phyloP scores from a whole-genome alignment of 2,329 filamentous ascomycete species.

The Pseudocercospora ulei region DNA sequence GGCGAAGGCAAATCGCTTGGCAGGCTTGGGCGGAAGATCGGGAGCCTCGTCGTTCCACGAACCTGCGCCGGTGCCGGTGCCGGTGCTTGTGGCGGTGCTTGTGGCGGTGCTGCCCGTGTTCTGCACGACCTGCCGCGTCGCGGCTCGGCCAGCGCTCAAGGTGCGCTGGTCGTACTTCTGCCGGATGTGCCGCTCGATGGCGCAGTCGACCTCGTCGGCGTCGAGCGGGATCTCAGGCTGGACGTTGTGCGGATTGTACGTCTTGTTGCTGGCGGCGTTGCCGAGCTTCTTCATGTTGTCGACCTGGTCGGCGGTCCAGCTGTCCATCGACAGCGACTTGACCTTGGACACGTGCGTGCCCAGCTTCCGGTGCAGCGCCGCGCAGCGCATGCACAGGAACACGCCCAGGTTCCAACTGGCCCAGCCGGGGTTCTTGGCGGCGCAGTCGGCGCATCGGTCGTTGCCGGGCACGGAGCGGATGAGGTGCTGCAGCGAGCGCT shows the following conservation, averaged over 20 bases:
- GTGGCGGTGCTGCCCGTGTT: conserved; percentile 48
- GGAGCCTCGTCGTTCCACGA: conserved; percentile 49
- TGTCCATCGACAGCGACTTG: conserved; percentile 98
- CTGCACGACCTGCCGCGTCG: conserved; percentile 38
- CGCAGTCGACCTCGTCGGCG: conserved; percentile 81
- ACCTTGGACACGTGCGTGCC: conserved; percentile 98
- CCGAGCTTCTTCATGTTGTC: conserved; percentile 96
- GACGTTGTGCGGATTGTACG: conserved; percentile 77
- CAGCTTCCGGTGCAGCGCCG: conserved; percentile 85
- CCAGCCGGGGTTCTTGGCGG: conserved; percentile 87
- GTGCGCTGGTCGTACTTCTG: conserved; percentile 75
- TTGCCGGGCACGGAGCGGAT: conserved; percentile 78
- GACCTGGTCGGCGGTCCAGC: conserved; percentile 90
- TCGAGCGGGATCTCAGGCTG: conserved; percentile 80
- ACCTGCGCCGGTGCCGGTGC: conserved; percentile 35
- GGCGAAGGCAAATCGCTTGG: conserved; percentile 53
- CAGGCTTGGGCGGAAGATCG: conserved; percentile 52
- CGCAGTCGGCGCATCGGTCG: conserved; percentile 87
- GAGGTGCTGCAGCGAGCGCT: conserved; percentile 80
- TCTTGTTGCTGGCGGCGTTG: conserved; percentile 74
- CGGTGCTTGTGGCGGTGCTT: conserved; percentile 40
- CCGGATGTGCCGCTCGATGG: conserved; percentile 90
- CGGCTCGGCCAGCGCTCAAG: conserved; percentile 28
- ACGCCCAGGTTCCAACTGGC: conserved; percentile 97
- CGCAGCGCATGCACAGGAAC: conserved; percentile 97